Conservation (phyloP, 805 yeast genomes). For the Myxozyma mucilagina region DNA sequence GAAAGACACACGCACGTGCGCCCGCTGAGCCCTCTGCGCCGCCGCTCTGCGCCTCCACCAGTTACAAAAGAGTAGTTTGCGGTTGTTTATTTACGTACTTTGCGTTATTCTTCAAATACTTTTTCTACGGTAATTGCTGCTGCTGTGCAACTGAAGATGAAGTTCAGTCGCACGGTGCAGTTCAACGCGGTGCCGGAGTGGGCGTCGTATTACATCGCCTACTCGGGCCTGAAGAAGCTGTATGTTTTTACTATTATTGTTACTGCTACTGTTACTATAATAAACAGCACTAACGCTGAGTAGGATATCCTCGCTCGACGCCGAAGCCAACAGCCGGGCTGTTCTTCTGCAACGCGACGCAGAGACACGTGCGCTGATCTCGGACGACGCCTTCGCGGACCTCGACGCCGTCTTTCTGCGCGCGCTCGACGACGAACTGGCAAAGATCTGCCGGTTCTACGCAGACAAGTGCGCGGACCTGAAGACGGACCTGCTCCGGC, state of each 20-base stretch:
- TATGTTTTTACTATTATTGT: slow-evolving; percentile 4
- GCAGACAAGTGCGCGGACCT: slow-evolving; percentile 62
- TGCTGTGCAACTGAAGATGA: slow-evolving; percentile 52
- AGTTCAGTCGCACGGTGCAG: slow-evolving; percentile 91
- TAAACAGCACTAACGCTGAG: not conserved
- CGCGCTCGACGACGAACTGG: slow-evolving; percentile 75
- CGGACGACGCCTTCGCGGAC: slow-evolving; percentile 41
- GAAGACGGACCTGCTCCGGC: slow-evolving; percentile 53
- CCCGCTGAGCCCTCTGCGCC: not conserved
- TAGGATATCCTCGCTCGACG: slow-evolving; percentile 71
- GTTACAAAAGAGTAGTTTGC: not conserved
- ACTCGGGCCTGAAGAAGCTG: slow-evolving; percentile 80
- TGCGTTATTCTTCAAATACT: not conserved
- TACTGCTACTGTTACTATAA: not conserved
- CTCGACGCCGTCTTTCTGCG: slow-evolving; percentile 61
- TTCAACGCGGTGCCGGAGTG: slow-evolving; percentile 98
- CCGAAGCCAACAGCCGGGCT: slow-evolving; percentile 41
- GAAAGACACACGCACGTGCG: not conserved
- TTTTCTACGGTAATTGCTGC: not conserved
- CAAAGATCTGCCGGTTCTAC: slow-evolving; percentile 76
- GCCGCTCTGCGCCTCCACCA: not conserved
- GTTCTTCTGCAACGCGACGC: slow-evolving; percentile 35
- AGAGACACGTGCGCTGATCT: slow-evolving; percentile 40
- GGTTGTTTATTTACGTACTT: not conserved
- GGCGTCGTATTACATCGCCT: slow-evolving; percentile 89